Percentiles rank a stretch among this genome's conserved stretches.
Evolutionary conservation across 768 basidiomycete genomes (phyloP).

Genomic region (Termitomyces sp.): DNA sequence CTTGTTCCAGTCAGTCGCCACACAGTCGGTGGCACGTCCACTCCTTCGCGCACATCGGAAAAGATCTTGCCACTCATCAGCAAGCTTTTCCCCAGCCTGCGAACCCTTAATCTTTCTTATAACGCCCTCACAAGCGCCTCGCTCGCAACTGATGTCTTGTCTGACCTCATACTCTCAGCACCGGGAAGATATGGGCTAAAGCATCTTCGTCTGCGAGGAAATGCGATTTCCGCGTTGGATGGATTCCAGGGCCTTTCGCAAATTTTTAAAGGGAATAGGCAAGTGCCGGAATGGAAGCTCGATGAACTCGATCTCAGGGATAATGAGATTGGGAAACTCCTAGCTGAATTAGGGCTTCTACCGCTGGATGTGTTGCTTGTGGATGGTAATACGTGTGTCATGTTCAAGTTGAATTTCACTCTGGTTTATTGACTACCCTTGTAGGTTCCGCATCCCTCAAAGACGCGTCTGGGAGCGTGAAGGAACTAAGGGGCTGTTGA

Average conservation of each 20-base stretch:
- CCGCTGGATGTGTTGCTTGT: slow-evolving; percentile 79
- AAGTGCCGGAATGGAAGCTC: slow-evolving; percentile 63
- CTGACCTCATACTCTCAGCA: slow-evolving; percentile 45
- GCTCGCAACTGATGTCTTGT: slow-evolving; percentile 42
- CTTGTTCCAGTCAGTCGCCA: slow-evolving; percentile 41
- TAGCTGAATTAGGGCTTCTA: slow-evolving; percentile 64
- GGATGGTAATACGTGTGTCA: slow-evolving; percentile 75
- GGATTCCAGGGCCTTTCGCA: slow-evolving; percentile 59
- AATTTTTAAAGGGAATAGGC: slow-evolving; percentile 58
- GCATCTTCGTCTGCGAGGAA: slow-evolving; percentile 65
- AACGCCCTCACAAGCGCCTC: slow-evolving; percentile 56
- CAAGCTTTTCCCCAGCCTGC: slow-evolving; percentile 64
- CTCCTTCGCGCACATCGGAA: slow-evolving; percentile 42
- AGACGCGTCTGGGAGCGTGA: slow-evolving; percentile 84
- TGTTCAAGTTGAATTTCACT: not conserved
- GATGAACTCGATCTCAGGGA: slow-evolving; percentile 82
- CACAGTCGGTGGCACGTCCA: slow-evolving; percentile 24
- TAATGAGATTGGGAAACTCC: slow-evolving; percentile 70
- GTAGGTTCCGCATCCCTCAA: slow-evolving; percentile 76
- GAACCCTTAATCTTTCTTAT: slow-evolving; percentile 69
- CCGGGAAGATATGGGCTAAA: slow-evolving; percentile 48
- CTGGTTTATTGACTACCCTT: not conserved
- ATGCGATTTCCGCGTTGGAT: slow-evolving; percentile 53
- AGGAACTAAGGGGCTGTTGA: slow-evolving; percentile 75
- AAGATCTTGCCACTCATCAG: slow-evolving; percentile 53